Conservation (phyloP, 2,329 filamentous ascomycete species). For the Alternaria sp. region DNA sequence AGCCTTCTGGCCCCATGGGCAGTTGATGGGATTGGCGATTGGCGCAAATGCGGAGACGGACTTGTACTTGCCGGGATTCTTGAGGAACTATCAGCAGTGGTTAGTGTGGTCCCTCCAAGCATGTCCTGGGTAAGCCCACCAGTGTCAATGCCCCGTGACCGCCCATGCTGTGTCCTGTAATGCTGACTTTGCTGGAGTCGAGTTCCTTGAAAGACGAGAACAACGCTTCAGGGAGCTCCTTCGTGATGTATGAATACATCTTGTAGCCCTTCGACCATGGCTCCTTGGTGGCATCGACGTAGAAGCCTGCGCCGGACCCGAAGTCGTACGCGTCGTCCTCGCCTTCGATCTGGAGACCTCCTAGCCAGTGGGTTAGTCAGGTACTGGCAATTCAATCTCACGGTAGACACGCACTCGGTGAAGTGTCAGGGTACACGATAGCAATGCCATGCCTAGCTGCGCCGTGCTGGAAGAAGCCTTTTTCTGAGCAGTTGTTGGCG, state of each 20-base stretch:
- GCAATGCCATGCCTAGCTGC: conserved; percentile 85
- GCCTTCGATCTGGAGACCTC: conserved; percentile 78
- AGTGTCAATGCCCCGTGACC: conserved; percentile 93
- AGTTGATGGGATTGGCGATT: conserved; percentile 83
- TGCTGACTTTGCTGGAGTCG: conserved; percentile 75
- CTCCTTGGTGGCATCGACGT: conserved; percentile 81
- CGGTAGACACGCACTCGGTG: conserved; percentile 69
- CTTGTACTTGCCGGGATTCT: conserved; percentile 88
- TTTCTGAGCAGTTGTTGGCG: conserved; percentile 78
- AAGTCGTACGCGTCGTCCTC: conserved; percentile 94
- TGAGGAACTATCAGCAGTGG: conserved; percentile 69
- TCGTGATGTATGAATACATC: conserved; percentile 94
- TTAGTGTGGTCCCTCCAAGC: conserved; percentile 13
- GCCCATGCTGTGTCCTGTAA: conserved; percentile 96
- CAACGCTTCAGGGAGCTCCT: conserved; percentile 81
- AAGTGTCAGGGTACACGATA: conserved; percentile 95
- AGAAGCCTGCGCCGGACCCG: conserved; percentile 91
- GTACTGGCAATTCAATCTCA: conserved; percentile 1
- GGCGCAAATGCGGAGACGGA: conserved; percentile 90
- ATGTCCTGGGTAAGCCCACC: conserved; percentile 47
- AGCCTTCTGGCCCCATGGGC: conserved; percentile 95
- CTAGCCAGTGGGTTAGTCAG: conserved; percentile 52
- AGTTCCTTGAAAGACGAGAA: conserved; percentile 76
- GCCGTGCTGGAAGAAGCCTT: conserved; percentile 88
- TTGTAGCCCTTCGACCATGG: conserved; percentile 83